Base-by-base conservation (phyloP, 208 protist genomes). In the Strigomonas galati region DNA sequence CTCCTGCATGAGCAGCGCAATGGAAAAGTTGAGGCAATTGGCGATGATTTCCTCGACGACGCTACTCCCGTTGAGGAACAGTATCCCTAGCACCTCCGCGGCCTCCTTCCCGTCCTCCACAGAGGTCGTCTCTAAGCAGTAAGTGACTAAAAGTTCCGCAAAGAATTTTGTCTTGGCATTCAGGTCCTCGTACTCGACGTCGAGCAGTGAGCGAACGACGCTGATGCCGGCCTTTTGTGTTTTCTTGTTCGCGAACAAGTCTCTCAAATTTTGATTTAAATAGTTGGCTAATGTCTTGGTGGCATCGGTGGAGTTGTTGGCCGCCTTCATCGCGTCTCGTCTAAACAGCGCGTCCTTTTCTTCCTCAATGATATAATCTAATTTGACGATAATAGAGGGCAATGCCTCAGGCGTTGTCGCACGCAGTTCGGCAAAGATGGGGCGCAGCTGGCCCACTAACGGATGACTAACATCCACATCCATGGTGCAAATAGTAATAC, bases 281-380 rank as follows among this genome's bases (percentile, higher is more conserved):
- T 85, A 96, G 44, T 74, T 78, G 19, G 78, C 69, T 23, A 92
- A 68, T 32, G 77, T 69, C 40, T 84, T 80, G 17, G 86, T 65
- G 15, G 74, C 70, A 44, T 74, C 69, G 0, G 74, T 66, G 48
- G 63, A 27, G 21, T 52, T n/a, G 37, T 56, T 52, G 35, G 58
- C 37, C 17, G 76, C 75, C 56, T 82, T 82, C 64, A 82, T 68
- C n/a, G 68, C 74, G 55, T 82, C 81, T 9, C 81, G 78, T 48
- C 91, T 81, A 65, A 92, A 87, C 9, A 96, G 81, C 0, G 78
- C 78, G 56, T 96, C 87, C 53, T 82, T 79, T 68, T 96, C 87
- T 44, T 96, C 91, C 65, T 92, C 85, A 44, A 96, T 87, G 24
- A 96, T 76, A 69, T 92, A 88, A 48, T 93, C 78, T 9, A 96